Evolutionary conservation across 202 grass and related monocot species (phyloP).

Genomic region (Zoysia matrella): DNA sequence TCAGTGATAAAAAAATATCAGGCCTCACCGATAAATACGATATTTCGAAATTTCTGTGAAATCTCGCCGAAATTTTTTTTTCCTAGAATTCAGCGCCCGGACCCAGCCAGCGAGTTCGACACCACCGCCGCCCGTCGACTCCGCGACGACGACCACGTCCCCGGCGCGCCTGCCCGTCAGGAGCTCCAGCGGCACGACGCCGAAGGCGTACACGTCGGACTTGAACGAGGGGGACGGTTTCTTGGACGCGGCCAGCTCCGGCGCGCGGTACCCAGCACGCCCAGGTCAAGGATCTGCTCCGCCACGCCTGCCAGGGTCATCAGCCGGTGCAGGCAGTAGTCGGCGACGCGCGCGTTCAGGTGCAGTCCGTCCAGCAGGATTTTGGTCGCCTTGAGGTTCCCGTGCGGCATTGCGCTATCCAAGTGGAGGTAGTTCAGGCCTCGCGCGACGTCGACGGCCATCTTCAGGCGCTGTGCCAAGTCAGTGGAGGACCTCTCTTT

Average conservation of each 20-base stretch:
- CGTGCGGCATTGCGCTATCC: constrained; percentile 85
- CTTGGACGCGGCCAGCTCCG: constrained; percentile 78
- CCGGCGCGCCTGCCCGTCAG: constrained; percentile 70
- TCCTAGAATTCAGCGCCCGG: constrained; percentile 16
- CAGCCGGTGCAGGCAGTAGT: constrained; percentile 96
- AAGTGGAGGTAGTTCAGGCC: constrained; percentile 99
- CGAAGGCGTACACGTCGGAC: constrained; percentile 78
- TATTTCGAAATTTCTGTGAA: too few species aligned
- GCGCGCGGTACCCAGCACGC: constrained; percentile 82
- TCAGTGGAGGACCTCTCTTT: constrained; percentile 81
- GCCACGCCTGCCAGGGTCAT: constrained; percentile 76
- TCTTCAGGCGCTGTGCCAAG: constrained; percentile 49
- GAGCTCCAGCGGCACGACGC: constrained; percentile 80
- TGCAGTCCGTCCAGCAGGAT: constrained; percentile 87
- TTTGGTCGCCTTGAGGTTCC: constrained; percentile 95
- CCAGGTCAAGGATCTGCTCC: constrained; percentile 84
- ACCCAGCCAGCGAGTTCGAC: constrained; percentile 85
- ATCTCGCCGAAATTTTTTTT: too few species aligned
- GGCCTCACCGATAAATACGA: too few species aligned
- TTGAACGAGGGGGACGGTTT: constrained; percentile 93
- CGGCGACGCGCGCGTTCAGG: constrained; percentile 72
- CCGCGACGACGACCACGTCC: constrained; percentile 52
- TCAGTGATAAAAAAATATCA: too few species aligned
- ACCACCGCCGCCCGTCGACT: constrained; percentile 47
- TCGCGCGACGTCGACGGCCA: constrained; percentile 62